These are phyloP conservation scores for Pythium volutum DNA, from an alignment of 352 stramenopile species.

Conservation along the genomic window DNA sequence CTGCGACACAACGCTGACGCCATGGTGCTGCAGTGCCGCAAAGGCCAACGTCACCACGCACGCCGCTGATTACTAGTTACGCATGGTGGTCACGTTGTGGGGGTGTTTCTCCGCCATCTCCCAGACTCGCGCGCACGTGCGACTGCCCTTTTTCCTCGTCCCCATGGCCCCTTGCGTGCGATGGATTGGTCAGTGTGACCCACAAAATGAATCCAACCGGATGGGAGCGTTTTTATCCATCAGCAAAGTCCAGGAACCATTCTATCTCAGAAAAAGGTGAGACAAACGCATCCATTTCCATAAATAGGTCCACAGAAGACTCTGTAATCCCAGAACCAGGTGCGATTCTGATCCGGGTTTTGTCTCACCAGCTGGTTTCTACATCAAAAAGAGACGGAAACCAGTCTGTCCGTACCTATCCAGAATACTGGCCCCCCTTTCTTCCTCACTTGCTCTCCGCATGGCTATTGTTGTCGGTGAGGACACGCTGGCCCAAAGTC, in stretches of 20 bases:
- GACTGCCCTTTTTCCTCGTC: conserved; percentile 1
- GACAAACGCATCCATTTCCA: background rate
- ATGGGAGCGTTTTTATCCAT: background rate
- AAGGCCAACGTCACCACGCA: background rate
- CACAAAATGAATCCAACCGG: background rate
- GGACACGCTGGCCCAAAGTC: conserved; percentile 18
- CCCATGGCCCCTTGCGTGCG: background rate
- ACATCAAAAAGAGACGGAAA: conserved; percentile 7
- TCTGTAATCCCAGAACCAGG: conserved; percentile 8
- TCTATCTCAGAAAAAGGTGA: background rate
- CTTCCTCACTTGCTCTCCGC: background rate
- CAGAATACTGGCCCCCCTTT: conserved; percentile 16
- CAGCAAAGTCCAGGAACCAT: background rate
- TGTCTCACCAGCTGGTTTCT: conserved; percentile 10
- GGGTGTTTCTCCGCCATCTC: background rate
- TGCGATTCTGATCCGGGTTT: background rate
- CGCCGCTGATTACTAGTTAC: too few relatives aligned
- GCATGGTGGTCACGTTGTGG: background rate
- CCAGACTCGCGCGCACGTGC: conserved; percentile 4
- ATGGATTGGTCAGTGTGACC: background rate
- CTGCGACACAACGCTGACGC: background rate
- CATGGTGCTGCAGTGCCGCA: background rate
- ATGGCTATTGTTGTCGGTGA: conserved; percentile 2
- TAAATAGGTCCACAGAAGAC: background rate
- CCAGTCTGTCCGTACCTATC: conserved; percentile 16